Evolutionary conservation across 306 rosid species (phyloP), one percentile per base, ranked within the genome.

Genomic region (Canavalia ensiformis): DNA sequence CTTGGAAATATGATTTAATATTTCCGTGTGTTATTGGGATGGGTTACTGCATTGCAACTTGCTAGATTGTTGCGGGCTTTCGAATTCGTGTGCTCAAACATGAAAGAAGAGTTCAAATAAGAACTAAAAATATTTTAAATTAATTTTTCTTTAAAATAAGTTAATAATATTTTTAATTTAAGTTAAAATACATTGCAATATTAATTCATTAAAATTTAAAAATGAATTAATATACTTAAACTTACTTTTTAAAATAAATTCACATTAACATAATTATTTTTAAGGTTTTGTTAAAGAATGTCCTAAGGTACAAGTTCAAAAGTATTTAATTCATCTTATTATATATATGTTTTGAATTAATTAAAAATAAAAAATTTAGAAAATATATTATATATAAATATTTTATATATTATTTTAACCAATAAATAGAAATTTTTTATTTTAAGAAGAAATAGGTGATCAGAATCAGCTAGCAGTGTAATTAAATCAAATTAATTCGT

Each of bases 41-140:
- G 72, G 51, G 41, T 67, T 42, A 39, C 25, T 67, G 72, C 54
- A 46, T 28, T 67, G 72, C 72, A 67, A 67, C 37, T 67, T 67
- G 72, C 52, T 31, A 37, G 7, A 13, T 65, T 39, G 50, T 65
- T n/a, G 7, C 11, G 2, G 30, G 12, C 49, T 37, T 64, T 37
- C 25, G 25, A 18, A 18, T 18, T 18, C 70, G 72, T 66, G 51
- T 66, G 41, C 72, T 66, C 72, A 66, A 59, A 62, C 4, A 41
- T 41, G 1, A 7, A 65, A 64, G 2, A 64, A 35, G 6, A 18
- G 41, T 44, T 44, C 47, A 44, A 6, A 44, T 44, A 44, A 1
- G 6, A 55, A 55, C 4, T 55, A 7, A 29, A 3, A 7, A 0
- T 7, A 8, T 57, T 8, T 57, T 57, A 57, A 57, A 44, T 44